A percentile compares a stretch with the other conserved stretches of the same genome.
Conservation (phyloP, 2,329 filamentous ascomycete species). For the Colletotrichum sp. region DNA sequence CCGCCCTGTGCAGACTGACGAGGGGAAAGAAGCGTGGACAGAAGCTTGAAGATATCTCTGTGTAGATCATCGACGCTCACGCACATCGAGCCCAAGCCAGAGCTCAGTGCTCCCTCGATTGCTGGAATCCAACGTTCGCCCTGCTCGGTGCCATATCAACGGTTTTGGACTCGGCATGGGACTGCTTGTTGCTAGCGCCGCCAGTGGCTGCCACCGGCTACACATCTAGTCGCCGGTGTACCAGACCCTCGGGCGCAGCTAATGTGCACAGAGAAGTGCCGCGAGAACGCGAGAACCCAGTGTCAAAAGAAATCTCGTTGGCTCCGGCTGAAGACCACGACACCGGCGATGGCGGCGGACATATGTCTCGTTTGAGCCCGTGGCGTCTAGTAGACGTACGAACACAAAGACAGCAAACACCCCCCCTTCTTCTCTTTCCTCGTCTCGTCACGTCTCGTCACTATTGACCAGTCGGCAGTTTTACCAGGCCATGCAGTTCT, state of each 20-base stretch:
- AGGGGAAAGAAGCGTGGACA: background rate
- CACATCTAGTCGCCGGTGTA: constrained; percentile 5
- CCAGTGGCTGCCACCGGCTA: background rate
- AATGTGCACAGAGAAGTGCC: background rate
- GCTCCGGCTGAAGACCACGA: background rate
- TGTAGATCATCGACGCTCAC: background rate
- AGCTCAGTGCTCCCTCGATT: background rate
- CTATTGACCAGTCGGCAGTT: background rate
- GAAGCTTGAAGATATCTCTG: background rate
- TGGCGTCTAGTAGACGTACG: background rate
- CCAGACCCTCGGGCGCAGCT: constrained; percentile 10
- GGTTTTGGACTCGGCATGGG: background rate
- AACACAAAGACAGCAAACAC: background rate
- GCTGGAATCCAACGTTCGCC: background rate
- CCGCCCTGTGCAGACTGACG: background rate
- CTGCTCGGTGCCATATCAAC: background rate
- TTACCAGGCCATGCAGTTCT: background rate
- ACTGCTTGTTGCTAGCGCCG: background rate
- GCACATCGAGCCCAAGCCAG: background rate
- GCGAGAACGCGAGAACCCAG: background rate
- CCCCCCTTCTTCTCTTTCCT: background rate
- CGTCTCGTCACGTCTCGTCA: background rate
- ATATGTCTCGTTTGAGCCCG: background rate
- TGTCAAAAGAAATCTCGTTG: background rate
- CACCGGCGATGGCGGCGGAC: background rate